phyloP scores from a whole-genome alignment of 2,329 filamentous ascomycete genomes.

The Myriangium duriaei region DNA sequence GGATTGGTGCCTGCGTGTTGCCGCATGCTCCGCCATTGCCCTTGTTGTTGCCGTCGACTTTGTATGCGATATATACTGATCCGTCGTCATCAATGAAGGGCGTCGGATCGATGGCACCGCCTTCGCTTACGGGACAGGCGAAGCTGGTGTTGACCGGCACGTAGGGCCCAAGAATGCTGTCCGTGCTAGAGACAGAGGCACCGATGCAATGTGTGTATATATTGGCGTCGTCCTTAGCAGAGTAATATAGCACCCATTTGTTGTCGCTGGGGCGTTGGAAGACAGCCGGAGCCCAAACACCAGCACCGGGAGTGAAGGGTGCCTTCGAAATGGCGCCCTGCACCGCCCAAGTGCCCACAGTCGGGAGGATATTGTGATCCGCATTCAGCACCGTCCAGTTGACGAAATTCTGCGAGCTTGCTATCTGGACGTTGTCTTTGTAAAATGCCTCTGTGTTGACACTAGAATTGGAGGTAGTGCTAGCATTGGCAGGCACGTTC shows the following conservation, averaged over 20 bases:
- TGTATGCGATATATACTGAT: constrained; percentile 22
- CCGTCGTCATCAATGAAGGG: constrained; percentile 16
- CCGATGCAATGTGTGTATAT: constrained; percentile 21
- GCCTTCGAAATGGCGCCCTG: constrained; percentile 11
- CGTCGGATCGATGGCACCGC: constrained; percentile 24
- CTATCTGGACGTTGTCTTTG: constrained; percentile 27
- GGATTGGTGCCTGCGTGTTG: constrained; percentile 18
- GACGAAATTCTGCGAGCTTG: constrained; percentile 24
- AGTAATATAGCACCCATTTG: constrained; percentile 24
- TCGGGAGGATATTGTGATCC: constrained; percentile 21
- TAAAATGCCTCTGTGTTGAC: constrained; percentile 15
- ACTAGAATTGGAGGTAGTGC: neutral
- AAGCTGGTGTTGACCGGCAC: constrained; percentile 15
- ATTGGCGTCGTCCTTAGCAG: constrained; percentile 15
- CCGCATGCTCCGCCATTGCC: constrained; percentile 21
- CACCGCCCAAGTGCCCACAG: constrained; percentile 16
- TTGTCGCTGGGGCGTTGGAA: constrained; percentile 18
- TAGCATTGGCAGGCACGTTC: neutral
- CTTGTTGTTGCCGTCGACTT: constrained; percentile 25
- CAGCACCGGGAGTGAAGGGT: constrained; percentile 16
- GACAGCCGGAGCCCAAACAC: constrained; percentile 23
- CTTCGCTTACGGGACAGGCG: constrained; percentile 18
- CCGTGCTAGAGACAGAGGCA: constrained; percentile 18
- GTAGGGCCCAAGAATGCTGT: constrained; percentile 20
- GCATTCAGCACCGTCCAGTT: constrained; percentile 21